phyloP scores from a whole-genome alignment of 176 grass and related monocot genomes.

The Avena insularis region DNA sequence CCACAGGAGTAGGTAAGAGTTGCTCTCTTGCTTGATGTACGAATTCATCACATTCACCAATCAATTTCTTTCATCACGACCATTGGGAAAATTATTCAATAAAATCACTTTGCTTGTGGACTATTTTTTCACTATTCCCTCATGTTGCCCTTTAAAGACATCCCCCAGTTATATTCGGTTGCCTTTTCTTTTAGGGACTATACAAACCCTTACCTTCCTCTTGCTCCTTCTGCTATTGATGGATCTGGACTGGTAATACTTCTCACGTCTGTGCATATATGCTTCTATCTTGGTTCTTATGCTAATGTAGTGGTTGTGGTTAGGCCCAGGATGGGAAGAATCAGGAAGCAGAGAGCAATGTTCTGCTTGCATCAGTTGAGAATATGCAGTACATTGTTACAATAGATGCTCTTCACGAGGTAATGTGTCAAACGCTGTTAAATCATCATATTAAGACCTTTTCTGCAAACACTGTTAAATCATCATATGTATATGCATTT shows the following conservation, averaged over 20 bases:
- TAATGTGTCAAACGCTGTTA: slow-evolving; percentile 46
- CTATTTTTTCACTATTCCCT: slow-evolving; percentile 7
- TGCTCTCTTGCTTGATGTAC: slow-evolving; percentile 16
- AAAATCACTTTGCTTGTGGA: slow-evolving; percentile 1
- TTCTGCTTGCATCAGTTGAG: slow-evolving; percentile 91
- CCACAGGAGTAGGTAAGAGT: slow-evolving; percentile 82
- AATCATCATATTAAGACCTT: background rate
- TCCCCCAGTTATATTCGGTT: slow-evolving; percentile 25
- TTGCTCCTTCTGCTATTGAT: slow-evolving; percentile 84
- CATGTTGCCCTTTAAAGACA: slow-evolving; percentile 11
- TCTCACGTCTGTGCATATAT: slow-evolving; percentile 28
- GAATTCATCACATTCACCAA: background rate
- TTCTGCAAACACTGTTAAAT: slow-evolving; percentile 7
- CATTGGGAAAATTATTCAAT: background rate
- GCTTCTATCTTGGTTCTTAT: slow-evolving; percentile 32
- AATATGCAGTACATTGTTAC: slow-evolving; percentile 99
- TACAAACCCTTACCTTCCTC: slow-evolving; percentile 96
- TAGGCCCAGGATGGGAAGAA: slow-evolving; percentile 72
- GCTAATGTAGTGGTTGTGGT: slow-evolving; percentile 30
- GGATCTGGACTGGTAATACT: slow-evolving; percentile 65
- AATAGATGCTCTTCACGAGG: slow-evolving; percentile 94
- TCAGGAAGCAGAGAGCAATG: slow-evolving; percentile 86
- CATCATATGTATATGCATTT: background rate
- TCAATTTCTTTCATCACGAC: slow-evolving; percentile 31
- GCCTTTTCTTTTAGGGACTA: slow-evolving; percentile 70